Evolutionary conservation across 208 protist species (phyloP).

Genomic region (Strigomonas culicis): DNA sequence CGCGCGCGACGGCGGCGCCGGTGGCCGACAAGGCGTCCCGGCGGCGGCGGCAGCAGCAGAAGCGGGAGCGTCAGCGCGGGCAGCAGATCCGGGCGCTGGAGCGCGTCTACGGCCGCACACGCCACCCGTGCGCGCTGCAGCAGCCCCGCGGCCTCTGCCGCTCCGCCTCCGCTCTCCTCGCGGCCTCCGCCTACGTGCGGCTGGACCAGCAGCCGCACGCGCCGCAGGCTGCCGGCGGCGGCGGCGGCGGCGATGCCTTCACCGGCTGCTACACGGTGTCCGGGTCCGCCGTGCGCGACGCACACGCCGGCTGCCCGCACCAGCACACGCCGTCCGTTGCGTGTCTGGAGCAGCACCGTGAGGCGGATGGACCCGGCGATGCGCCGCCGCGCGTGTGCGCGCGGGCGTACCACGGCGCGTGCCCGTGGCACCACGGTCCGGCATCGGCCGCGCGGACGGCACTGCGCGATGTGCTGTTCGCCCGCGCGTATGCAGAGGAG

Average conservation of each 20-base stretch:
- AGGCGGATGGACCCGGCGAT: not conserved
- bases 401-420: no score
- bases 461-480: not conserved
- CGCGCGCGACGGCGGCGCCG: not conserved
- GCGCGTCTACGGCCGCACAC: constrained; percentile 11
- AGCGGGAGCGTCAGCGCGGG: constrained; percentile 21
- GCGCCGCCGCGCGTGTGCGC: no score
- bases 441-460: no score
- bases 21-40: constrained; percentile 15
- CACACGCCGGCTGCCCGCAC: no score
- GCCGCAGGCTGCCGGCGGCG: no score
- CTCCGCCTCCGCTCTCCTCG: not conserved
- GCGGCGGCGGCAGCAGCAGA: constrained; percentile 8
- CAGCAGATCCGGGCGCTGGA: constrained; percentile 16
- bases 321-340: no score
- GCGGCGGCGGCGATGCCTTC: no score
- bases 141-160: not conserved
- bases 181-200: not conserved
- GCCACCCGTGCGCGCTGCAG: constrained; percentile 50
- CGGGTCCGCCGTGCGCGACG: no score
- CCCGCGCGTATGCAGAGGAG: not conserved
- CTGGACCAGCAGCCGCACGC: no score
- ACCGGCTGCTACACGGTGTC: no score
- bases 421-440: no score
- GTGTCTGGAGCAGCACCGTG: not conserved